Conservation (phyloP, 768 basidiomycete genomes). For the Cystobasidium onofrii region DNA sequence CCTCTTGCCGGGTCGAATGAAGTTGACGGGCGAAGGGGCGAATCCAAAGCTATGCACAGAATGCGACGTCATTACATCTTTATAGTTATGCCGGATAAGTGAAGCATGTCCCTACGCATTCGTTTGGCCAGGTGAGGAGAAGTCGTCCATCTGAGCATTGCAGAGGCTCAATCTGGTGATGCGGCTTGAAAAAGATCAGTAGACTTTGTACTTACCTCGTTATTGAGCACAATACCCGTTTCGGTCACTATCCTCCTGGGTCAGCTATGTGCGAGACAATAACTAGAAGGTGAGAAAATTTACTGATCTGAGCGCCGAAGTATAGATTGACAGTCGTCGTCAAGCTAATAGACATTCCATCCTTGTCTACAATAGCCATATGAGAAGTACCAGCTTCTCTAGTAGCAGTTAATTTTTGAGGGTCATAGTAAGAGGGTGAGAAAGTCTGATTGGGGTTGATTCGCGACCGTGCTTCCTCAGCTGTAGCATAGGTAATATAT, state of each 20-base stretch:
- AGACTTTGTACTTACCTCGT: conserved; percentile 32
- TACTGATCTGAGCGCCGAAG: conserved; percentile 39
- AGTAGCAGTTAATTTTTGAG: conserved; percentile 42
- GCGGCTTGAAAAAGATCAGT: background rate
- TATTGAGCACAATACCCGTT: conserved; percentile 43
- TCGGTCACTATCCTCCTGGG: conserved; percentile 37
- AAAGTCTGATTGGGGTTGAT: conserved; percentile 44
- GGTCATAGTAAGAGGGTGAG: conserved; percentile 44
- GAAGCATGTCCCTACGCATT: conserved; percentile 16
- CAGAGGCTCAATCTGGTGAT: background rate
- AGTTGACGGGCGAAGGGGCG: conserved; percentile 47
- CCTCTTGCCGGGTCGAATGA: conserved; percentile 45
- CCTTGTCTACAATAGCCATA: conserved; percentile 46
- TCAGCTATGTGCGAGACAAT: no score
- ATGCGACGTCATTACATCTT: conserved; percentile 18
- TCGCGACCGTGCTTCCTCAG: conserved; percentile 41
- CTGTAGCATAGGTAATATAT: conserved; percentile 43
- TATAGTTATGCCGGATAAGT: background rate
- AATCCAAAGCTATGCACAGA: conserved; percentile 43
- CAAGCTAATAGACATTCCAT: conserved; percentile 43
- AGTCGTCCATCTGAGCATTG: conserved; percentile 42
- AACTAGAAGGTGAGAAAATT: conserved; percentile 25
- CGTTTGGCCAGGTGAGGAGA: conserved; percentile 39
- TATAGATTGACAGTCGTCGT: conserved; percentile 44
- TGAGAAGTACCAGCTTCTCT: conserved; percentile 48